Conservation (phyloP, 208 protist species). For the Leishmania tarentolae region DNA sequence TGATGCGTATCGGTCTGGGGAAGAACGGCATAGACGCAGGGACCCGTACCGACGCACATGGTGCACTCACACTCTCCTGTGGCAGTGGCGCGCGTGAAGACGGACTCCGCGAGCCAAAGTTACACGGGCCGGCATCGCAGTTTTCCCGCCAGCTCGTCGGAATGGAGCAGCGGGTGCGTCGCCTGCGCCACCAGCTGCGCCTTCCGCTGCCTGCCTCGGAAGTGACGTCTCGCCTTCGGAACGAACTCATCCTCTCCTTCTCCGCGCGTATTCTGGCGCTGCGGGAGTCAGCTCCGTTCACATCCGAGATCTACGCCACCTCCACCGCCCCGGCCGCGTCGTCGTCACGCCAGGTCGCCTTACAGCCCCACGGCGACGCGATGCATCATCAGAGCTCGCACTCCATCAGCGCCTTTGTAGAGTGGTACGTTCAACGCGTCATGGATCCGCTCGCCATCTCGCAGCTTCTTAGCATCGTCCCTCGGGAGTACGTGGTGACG, state of each 20-base stretch:
- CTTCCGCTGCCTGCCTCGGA: conserved; percentile 41
- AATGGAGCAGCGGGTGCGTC: conserved; percentile 35
- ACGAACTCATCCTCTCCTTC: conserved; percentile 78
- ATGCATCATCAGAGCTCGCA: conserved; percentile 32
- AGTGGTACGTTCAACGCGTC: conserved; percentile 84
- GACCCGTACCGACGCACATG: neutral
- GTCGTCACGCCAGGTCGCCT: neutral
- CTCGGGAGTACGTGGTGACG: conserved; percentile 72
- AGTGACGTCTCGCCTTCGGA: conserved; percentile 71
- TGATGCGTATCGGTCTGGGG: neutral
- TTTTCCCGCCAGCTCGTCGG: conserved; percentile 23
- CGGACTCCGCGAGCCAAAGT: neutral
- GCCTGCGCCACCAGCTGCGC: conserved; percentile 43
- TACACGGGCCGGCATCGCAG: neutral
- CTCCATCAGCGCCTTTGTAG: conserved; percentile 70
- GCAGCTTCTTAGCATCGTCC: conserved; percentile 76
- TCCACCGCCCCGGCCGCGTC: neutral
- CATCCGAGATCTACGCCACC: conserved; percentile 4
- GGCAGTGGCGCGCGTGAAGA: neutral
- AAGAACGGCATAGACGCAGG: neutral
- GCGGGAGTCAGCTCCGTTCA: conserved; percentile 36
- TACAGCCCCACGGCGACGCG: neutral
- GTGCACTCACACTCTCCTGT: neutral
- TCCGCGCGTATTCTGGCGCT: conserved; percentile 77
- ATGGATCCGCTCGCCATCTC: conserved; percentile 80